These are phyloP conservation scores for Colletotrichum sansevieriae DNA, from an alignment of 2,329 filamentous ascomycete species.

Conservation along the genomic window DNA sequence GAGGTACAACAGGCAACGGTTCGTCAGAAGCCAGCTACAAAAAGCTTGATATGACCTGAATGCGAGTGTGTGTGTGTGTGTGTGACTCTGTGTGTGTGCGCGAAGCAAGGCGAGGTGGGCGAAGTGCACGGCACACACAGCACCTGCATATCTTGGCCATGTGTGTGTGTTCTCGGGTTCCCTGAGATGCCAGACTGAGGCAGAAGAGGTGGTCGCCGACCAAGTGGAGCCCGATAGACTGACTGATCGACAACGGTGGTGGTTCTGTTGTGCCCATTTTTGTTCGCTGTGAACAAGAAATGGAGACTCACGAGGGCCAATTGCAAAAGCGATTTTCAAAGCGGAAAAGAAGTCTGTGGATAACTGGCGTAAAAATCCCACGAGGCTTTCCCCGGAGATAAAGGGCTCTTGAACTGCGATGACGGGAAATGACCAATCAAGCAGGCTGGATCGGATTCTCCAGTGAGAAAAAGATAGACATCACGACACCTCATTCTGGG, in stretches of 20 bases:
- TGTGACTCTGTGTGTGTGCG: neutral
- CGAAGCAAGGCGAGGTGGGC: neutral
- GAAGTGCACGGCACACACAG: neutral
- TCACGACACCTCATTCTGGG: conserved; percentile 5
- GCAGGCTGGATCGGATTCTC: neutral
- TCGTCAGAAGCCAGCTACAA: conserved; percentile 26
- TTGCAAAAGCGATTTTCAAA: neutral
- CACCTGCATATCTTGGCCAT: neutral
- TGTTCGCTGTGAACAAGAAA: neutral
- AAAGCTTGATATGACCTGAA: conserved; percentile 27
- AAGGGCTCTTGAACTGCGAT: neutral
- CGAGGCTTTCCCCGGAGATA: neutral
- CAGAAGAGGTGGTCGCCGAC: no score
- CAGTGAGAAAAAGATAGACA: conserved; percentile 14
- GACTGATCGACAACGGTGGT: no score
- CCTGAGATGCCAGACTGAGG: no score
- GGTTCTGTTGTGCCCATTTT: no score
- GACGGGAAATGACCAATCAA: neutral
- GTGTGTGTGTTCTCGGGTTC: no score
- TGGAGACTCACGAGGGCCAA: neutral
- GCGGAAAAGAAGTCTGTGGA: neutral
- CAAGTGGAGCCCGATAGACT: no score
- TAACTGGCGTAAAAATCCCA: neutral
- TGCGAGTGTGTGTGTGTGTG: neutral
- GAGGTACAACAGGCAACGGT: neutral